phyloP scores from a whole-genome alignment of 768 basidiomycete genomes.

The Rhizopogon rudus region DNA sequence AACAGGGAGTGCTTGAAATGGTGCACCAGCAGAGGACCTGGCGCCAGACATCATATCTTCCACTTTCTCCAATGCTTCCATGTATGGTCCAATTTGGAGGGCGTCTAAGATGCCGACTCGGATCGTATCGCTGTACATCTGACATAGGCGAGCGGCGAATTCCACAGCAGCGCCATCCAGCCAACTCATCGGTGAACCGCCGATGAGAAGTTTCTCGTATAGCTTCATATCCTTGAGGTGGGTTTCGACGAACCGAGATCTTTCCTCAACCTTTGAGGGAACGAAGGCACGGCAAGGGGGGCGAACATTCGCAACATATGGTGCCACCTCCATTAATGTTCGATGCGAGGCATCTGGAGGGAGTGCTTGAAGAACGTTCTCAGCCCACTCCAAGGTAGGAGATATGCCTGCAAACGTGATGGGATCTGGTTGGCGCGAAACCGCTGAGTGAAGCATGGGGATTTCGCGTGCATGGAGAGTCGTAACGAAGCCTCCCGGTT shows the following conservation, averaged over 20 bases:
- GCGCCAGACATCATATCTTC: slow-evolving; percentile 19
- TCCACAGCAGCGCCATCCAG: slow-evolving; percentile 28
- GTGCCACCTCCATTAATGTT: slow-evolving; percentile 44
- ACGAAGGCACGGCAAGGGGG: slow-evolving; percentile 36
- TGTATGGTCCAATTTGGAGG: slow-evolving; percentile 15
- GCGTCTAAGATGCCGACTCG: slow-evolving; percentile 18
- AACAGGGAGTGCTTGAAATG: slow-evolving; percentile 12
- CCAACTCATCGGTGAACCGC: slow-evolving; percentile 54
- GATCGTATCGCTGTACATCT: slow-evolving; percentile 31
- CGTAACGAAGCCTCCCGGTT: slow-evolving; percentile 63
- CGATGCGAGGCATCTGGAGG: slow-evolving; percentile 36
- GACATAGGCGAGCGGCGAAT: neutral
- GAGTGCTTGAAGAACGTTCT: slow-evolving; percentile 32
- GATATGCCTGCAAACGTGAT: slow-evolving; percentile 50
- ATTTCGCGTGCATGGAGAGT: slow-evolving; percentile 65
- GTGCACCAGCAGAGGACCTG: neutral
- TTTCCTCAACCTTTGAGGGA: slow-evolving; percentile 16
- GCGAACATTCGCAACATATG: slow-evolving; percentile 42
- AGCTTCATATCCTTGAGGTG: slow-evolving; percentile 34
- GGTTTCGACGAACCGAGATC: slow-evolving; percentile 41
- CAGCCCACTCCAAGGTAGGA: slow-evolving; percentile 19
- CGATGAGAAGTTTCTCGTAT: slow-evolving; percentile 38
- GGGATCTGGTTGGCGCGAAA: slow-evolving; percentile 45
- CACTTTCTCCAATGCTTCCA: slow-evolving; percentile 15
- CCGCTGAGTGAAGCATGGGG: slow-evolving; percentile 47